These are phyloP conservation scores for Linnemannia hyalina DNA, from an alignment of 192 early-diverging fungal genomes.

Conservation along the genomic window DNA sequence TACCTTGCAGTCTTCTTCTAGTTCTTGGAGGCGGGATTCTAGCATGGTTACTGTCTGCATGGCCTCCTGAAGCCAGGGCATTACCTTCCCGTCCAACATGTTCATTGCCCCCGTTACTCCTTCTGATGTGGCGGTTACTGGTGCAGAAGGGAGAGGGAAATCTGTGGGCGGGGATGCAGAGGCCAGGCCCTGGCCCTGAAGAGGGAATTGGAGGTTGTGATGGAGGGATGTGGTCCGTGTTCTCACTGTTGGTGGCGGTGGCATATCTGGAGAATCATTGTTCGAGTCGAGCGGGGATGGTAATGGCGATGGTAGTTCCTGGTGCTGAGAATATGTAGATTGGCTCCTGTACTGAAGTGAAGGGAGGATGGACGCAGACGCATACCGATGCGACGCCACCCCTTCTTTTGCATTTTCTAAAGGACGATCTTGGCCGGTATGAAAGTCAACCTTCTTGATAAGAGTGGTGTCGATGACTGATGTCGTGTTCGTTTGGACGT, in stretches of 20 bases:
- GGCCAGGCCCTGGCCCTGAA: not conserved
- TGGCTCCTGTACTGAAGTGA: not conserved
- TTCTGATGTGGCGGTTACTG: not conserved
- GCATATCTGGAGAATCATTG: not conserved
- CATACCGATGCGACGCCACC: not conserved
- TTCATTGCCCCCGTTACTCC: not conserved
- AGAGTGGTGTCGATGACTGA: not conserved
- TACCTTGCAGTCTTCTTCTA: slow-evolving; percentile 32
- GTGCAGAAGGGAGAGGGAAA: not conserved
- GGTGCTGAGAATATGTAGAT: not conserved
- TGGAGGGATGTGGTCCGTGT: not conserved
- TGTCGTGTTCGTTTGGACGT: not conserved
- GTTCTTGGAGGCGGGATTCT: slow-evolving; percentile 28
- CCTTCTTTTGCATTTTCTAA: not conserved
- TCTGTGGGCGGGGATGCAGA: not conserved
- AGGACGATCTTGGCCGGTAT: not conserved
- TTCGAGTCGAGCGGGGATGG: not conserved
- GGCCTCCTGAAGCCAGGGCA: slow-evolving; percentile 39
- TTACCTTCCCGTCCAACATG: not conserved
- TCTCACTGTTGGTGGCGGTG: not conserved
- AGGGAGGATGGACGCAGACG: not conserved
- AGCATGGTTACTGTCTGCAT: slow-evolving; percentile 28
- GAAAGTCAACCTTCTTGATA: not conserved
- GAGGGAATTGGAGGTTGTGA: not conserved
- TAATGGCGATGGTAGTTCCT: not conserved